phyloP scores from a whole-genome alignment of 192 early-diverging fungal species.

The Lunasporangiospora selenospora region DNA sequence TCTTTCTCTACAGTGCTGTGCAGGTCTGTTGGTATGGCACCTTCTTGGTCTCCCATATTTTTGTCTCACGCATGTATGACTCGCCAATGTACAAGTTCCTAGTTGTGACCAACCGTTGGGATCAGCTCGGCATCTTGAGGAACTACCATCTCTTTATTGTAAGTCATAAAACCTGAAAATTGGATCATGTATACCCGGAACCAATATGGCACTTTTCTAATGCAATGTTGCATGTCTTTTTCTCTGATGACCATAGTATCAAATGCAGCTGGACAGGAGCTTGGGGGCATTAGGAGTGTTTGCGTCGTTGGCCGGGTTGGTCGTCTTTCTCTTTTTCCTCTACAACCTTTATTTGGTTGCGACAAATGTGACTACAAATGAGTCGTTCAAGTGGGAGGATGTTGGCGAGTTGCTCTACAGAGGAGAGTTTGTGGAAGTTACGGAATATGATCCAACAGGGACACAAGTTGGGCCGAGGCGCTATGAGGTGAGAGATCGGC shows the following conservation, averaged over 20 bases:
- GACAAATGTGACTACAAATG: slow-evolving; percentile 58
- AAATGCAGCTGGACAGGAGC: slow-evolving; percentile 55
- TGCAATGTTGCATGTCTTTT: neutral
- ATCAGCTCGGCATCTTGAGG: slow-evolving; percentile 28
- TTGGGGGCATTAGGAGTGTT: slow-evolving; percentile 62
- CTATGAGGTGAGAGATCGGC: slow-evolving; percentile 34
- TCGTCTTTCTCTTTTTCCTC: slow-evolving; percentile 53
- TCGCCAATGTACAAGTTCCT: slow-evolving; percentile 43
- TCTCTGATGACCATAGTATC: slow-evolving; percentile 31
- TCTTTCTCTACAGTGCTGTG: slow-evolving; percentile 53
- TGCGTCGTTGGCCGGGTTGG: slow-evolving; percentile 49
- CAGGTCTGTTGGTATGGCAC: slow-evolving; percentile 59
- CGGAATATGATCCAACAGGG: neutral
- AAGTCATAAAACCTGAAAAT: slow-evolving; percentile 13
- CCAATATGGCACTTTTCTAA: neutral
- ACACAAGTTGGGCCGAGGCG: slow-evolving; percentile 14
- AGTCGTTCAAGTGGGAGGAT: slow-evolving; percentile 63
- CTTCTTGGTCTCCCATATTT: slow-evolving; percentile 52
- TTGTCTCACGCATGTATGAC: slow-evolving; percentile 36
- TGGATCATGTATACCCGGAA: neutral
- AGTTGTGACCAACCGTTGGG: slow-evolving; percentile 24
- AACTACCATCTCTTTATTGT: slow-evolving; percentile 52
- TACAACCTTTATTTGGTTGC: slow-evolving; percentile 58
- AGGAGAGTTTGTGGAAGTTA: slow-evolving; percentile 48
- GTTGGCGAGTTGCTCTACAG: slow-evolving; percentile 56